phyloP scores from a whole-genome alignment of 495 filamentous ascomycete species.

The Lepidopterella palustris region DNA sequence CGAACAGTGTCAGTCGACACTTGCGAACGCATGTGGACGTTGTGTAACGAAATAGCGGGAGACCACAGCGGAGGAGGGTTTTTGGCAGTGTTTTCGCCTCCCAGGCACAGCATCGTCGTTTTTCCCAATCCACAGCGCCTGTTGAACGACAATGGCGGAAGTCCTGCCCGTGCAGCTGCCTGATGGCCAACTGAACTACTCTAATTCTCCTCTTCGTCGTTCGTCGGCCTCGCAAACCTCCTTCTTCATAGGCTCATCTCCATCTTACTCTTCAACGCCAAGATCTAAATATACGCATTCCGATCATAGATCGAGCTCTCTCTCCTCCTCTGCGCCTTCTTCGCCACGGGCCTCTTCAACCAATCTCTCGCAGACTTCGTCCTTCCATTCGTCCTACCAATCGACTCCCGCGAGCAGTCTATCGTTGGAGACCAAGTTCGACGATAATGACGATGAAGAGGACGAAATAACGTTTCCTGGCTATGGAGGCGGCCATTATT shows the following conservation, averaged over 20 bases:
- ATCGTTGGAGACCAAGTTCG: slow-evolving; percentile 51
- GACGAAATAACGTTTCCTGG: slow-evolving; percentile 53
- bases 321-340: slow-evolving; percentile 10
- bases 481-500: slow-evolving; percentile 46
- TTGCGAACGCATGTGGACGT: slow-evolving; percentile 21
- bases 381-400: slow-evolving; percentile 36
- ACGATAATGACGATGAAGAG: slow-evolving; percentile 40
- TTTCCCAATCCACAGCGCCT: background rate
- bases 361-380: slow-evolving; percentile 14
- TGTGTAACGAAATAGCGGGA: background rate
- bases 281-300: slow-evolving; percentile 19
- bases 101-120: background rate
- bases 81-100: background rate
- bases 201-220: slow-evolving; percentile 14
- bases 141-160: slow-evolving; percentile 17
- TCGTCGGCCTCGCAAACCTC: slow-evolving; percentile 20
- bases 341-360: slow-evolving; percentile 1
- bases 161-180: slow-evolving; percentile 19
- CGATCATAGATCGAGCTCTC: slow-evolving; percentile 12
- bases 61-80: slow-evolving; percentile 21
- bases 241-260: slow-evolving; percentile 18
- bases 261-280: slow-evolving; percentile 2
- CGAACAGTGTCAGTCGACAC: background rate
- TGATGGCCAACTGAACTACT: slow-evolving; percentile 8
- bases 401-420: slow-evolving; percentile 60